Conservation (phyloP, 2,329 filamentous ascomycete genomes). For the Hortaea werneckii region DNA sequence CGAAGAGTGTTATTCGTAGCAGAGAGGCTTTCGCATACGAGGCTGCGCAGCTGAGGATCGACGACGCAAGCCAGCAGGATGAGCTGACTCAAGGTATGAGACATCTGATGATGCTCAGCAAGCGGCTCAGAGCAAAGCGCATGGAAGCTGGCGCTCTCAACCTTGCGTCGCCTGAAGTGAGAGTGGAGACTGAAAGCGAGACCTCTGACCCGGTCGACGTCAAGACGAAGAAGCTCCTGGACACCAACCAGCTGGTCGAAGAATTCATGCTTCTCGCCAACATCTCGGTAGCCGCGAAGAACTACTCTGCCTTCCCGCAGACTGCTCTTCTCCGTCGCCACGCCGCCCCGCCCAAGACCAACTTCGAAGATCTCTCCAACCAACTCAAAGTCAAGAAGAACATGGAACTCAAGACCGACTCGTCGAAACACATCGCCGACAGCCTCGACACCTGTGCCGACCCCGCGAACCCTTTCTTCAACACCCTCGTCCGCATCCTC, state of each 20-base stretch:
- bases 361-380: constrained; percentile 87
- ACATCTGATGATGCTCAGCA: constrained; percentile 74
- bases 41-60: constrained; percentile 85
- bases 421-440: constrained; percentile 85
- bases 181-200: constrained; percentile 89
- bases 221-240: constrained; percentile 85
- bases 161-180: constrained; percentile 94
- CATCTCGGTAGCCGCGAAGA: constrained; percentile 81
- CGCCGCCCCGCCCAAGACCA: constrained; percentile 82
- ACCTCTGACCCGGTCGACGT: constrained; percentile 93
- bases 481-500: constrained; percentile 93
- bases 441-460: constrained; percentile 81
- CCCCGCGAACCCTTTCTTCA: constrained; percentile 81
- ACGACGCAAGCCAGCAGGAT: constrained; percentile 77
- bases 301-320: constrained; percentile 86
- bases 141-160: constrained; percentile 94
- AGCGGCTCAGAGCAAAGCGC: constrained; percentile 86
- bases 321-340: constrained; percentile 90
- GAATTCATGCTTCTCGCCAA: constrained; percentile 99
- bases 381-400: constrained; percentile 82
- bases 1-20: constrained; percentile 95
- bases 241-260: constrained; percentile 95
- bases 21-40: constrained; percentile 97
- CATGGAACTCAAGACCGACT: constrained; percentile 71
- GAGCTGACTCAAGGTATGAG: constrained; percentile 86